These are phyloP conservation scores for Spiromastix sp. DNA, from an alignment of 2,329 filamentous ascomycete genomes.

Conservation along the genomic window DNA sequence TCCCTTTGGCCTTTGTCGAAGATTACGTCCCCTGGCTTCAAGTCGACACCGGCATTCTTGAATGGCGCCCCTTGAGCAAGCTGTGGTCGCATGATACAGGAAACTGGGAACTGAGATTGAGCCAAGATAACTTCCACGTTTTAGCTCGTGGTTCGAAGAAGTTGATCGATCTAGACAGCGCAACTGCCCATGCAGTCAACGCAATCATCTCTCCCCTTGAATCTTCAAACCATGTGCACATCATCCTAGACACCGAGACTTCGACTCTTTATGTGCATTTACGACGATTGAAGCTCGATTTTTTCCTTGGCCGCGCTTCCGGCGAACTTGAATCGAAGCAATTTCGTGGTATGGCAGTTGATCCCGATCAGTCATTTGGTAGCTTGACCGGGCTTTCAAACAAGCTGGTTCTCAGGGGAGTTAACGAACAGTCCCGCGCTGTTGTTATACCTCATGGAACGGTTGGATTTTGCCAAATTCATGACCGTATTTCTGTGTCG, in stretches of 20 bases:
- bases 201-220: conserved; percentile 31
- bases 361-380: conserved; percentile 35
- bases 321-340: conserved; percentile 34
- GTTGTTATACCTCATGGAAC: conserved; percentile 32
- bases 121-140: neutral
- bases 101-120: conserved; percentile 17
- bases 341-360: conserved; percentile 41
- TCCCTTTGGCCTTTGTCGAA: conserved; percentile 27
- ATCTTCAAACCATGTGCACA: conserved; percentile 23
- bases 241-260: conserved; percentile 14
- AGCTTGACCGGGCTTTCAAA: conserved; percentile 40
- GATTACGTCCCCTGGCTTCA: conserved; percentile 40
- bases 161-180: conserved; percentile 26
- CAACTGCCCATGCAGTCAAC: conserved; percentile 21
- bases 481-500: conserved; percentile 25
- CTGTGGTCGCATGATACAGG: conserved; percentile 19
- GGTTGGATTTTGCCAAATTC: conserved; percentile 9
- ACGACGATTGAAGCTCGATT: conserved; percentile 39
- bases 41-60: conserved; percentile 12
- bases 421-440: conserved; percentile 17
- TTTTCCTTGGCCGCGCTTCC: conserved; percentile 24
- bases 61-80: conserved; percentile 18
- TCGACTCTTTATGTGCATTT: conserved; percentile 31
- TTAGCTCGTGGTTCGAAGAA: conserved; percentile 12
- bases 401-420: conserved; percentile 36